Evolutionary conservation across 2,329 filamentous ascomycete species (phyloP), one percentile per base, ranked within the genome.

Genomic region (Arthrobotrys musiformis): DNA sequence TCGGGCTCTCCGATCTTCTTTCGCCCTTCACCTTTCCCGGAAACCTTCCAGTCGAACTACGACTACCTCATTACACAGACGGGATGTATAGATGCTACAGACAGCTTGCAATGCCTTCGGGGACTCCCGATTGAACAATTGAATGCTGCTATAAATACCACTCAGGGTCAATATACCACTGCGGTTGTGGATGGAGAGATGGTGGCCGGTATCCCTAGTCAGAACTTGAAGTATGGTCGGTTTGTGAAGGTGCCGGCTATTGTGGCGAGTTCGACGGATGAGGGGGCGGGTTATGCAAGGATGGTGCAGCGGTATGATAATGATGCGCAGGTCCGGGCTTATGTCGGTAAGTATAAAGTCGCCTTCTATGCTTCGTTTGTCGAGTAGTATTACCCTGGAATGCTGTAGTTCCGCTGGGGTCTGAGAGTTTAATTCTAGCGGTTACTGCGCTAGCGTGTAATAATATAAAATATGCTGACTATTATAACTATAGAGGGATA

Each of bases 21-120:
- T 7, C 17, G 15, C 1, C 22, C 30, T 1, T 9, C 50, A 0
- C 3, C 5, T 0, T 42, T 42, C 26, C 61, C 61, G 6, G 28
- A 50, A 4, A 35, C 61, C 2, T 17, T 17, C 15, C 61, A 64
- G 17, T 11, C 40, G 3, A 50, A 19, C 2, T 64, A 64, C 81
- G 86, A 92, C 80, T 83, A 84, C 0, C 87, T 93, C 2, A 88
- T 91, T 5, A 80, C 83, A 1, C 84, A 85, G 24, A 89, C 89
- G 0, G 89, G 79, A 8, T 95, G 92, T 83, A 83, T 85, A 1
- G 81, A 84, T 3, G 83, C 86, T 0, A 80, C 82, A 0, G 87
- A 92, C 81, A 89, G 88, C 0, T 85, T 93, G 7, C 85, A 86
- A 13, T 93, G 91, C 81, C 87, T 95, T 6, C 89, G 92, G 22